Evolutionary conservation across 1,139 yeast genomes (phyloP).

Genomic region (Hyphopichia wangnamkhiaoensis): DNA sequence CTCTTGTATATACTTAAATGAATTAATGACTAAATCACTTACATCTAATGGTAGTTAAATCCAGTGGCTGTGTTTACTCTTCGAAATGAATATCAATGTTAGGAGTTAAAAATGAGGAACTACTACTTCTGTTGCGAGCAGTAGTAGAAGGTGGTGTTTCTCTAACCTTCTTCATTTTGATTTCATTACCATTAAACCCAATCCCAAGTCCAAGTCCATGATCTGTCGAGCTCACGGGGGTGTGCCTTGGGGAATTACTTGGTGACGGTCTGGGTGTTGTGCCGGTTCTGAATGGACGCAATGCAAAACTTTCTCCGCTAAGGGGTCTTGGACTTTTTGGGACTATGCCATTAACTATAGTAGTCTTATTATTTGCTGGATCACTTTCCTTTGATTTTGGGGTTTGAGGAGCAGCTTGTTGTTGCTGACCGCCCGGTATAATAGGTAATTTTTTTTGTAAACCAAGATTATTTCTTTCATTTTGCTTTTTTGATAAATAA

Average conservation of each 20-base stretch:
- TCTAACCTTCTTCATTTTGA: conserved; percentile 5
- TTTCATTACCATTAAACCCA: conserved; percentile 1
- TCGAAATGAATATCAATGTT: conserved; percentile 34
- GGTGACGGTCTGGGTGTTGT: conserved; percentile 47
- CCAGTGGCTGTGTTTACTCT: no score
- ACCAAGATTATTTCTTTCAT: conserved; percentile 31
- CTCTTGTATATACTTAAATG: neutral
- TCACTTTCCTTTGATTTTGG: neutral
- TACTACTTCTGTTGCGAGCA: conserved; percentile 17
- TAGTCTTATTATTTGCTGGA: neutral
- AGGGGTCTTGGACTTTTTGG: conserved; percentile 23
- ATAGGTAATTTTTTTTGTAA: conserved; percentile 20
- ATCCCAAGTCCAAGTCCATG: neutral
- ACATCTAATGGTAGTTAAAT: no score
- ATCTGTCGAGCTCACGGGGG: conserved; percentile 19
- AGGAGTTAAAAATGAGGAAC: conserved; percentile 29
- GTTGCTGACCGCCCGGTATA: conserved; percentile 11
- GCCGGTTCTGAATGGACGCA: conserved; percentile 46
- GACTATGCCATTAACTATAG: conserved; percentile 8
- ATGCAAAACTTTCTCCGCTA: conserved; percentile 32
- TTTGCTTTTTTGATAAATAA: conserved; percentile 29
- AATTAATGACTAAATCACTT: neutral
- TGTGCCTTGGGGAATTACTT: conserved; percentile 34
- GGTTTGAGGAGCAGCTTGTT: conserved; percentile 1
- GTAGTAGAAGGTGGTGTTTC: neutral